Percentiles rank a stretch among this genome's conserved stretches.
Conservation (phyloP, 225 moss, liverwort and hornwort species). For the Marchantia polymorpha region DNA sequence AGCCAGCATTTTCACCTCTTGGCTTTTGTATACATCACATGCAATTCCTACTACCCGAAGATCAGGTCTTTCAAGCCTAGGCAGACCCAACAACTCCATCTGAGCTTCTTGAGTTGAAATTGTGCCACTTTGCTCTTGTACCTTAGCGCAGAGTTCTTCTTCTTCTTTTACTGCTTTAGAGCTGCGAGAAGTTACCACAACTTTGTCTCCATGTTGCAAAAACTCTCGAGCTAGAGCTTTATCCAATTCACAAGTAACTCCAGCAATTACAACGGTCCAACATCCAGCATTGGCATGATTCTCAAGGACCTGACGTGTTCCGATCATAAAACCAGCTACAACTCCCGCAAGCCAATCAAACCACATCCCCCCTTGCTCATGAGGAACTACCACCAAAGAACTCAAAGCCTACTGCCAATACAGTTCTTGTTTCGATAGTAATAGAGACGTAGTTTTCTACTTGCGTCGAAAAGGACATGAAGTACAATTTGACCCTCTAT, state of each 20-base stretch:
- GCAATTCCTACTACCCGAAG: slow-evolving; percentile 73
- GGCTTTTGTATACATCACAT: slow-evolving; percentile 84
- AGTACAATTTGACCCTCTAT: slow-evolving; percentile 77
- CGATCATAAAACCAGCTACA: slow-evolving; percentile 85
- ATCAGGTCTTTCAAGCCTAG: slow-evolving; percentile 46
- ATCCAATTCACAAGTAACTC: slow-evolving; percentile 88
- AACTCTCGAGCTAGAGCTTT: slow-evolving; percentile 97
- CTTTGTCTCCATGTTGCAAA: slow-evolving; percentile 86
- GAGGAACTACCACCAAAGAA: slow-evolving; percentile 76
- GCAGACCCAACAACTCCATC: slow-evolving; percentile 51
- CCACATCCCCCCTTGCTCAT: slow-evolving; percentile 79
- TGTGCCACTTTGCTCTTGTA: slow-evolving; percentile 53
- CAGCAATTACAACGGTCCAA: slow-evolving; percentile 84
- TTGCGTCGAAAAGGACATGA: slow-evolving; percentile 85
- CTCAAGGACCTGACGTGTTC: slow-evolving; percentile 86
- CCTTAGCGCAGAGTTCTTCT: slow-evolving; percentile 72
- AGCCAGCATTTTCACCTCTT: slow-evolving; percentile 72
- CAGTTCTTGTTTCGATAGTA: slow-evolving; percentile 83
- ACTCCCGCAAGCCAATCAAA: slow-evolving; percentile 94
- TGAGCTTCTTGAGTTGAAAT: slow-evolving; percentile 50
- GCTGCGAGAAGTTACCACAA: slow-evolving; percentile 80
- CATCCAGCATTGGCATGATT: slow-evolving; percentile 78
- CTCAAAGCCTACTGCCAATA: slow-evolving; percentile 81
- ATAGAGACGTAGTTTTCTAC: slow-evolving; percentile 82
- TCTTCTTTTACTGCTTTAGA: slow-evolving; percentile 62